Evolutionary conservation across 495 filamentous ascomycete species (phyloP), one percentile per base, ranked within the genome.

Genomic region (Cryomyces minteri): DNA sequence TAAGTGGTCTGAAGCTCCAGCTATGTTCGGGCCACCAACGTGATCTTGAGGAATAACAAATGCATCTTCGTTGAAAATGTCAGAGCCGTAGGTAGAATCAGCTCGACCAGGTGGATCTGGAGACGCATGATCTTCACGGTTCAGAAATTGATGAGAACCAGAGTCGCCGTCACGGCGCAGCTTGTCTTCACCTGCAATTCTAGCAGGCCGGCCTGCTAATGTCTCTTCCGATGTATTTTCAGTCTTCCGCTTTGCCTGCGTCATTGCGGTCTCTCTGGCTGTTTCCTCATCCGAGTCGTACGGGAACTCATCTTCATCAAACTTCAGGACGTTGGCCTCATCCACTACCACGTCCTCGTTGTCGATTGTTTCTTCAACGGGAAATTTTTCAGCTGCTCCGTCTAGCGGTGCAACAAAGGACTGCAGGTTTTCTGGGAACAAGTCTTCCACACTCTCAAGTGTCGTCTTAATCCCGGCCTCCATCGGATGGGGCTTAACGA

Each of bases 391-490:
- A 33, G 12, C 8, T 1, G 11, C 18, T 2, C 11, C 12, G 11
- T 43, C 5, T 31, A 18, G 10, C 4, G 39, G 1, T 2, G 18
- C 29, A 3, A 32, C 2, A 5, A n/a, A 31, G 18, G 38, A 34
- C 18, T 25, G 28, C 31, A 86, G 54, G 41, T 75, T 80, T n/a
- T 75, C 69, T 0, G 81, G 74, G 53, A 76, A 94, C 28, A 95
- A 68, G 58, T 95, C 90, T 52, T 82, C 80, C 4, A 94, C 79
- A 36, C 88, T 88, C 51, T 90, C 77, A 18, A 88, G 55, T 5
- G 72, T 68, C 6, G 88, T 92, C 54, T 79, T 77, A n/a, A 94
- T 62, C 1, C 66, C 59, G 18, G 65, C 62, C 44, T 73, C 79
- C 30, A 72, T 61, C 7, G 70, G 62, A 2, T 64, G 54, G 4